Conservation (phyloP, 1,139 yeast genomes). For the Pichia sp. region DNA sequence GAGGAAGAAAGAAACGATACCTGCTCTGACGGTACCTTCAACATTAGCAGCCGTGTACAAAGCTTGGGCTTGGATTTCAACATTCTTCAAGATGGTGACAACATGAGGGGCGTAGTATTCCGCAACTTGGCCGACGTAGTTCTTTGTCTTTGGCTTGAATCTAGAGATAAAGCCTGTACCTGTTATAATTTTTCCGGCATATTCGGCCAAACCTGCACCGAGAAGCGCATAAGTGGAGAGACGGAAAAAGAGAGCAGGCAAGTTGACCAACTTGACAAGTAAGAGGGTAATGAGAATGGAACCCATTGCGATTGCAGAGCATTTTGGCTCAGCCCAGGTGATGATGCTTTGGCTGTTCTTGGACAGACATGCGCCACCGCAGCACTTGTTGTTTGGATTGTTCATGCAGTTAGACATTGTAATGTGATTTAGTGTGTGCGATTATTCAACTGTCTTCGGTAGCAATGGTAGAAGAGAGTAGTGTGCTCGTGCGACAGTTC, state of each 20-base stretch:
- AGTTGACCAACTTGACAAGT: slow-evolving; percentile 61
- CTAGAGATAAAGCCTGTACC: slow-evolving; percentile 69
- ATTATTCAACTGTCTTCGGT: too few relatives aligned
- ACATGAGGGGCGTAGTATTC: slow-evolving; percentile 37
- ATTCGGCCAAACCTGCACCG: slow-evolving; percentile 63
- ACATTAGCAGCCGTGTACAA: slow-evolving; percentile 61
- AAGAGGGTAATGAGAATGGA: slow-evolving; percentile 52
- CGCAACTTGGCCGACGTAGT: slow-evolving; percentile 33
- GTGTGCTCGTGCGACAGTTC: too few relatives aligned
- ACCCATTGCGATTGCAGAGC: slow-evolving; percentile 74
- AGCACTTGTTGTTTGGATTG: slow-evolving; percentile 15
- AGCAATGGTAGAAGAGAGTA: too few relatives aligned
- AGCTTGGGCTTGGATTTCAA: slow-evolving; percentile 49
- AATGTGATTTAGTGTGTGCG: too few relatives aligned
- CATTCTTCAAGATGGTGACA: slow-evolving; percentile 35
- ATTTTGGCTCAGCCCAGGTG: slow-evolving; percentile 78
- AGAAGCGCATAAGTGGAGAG: slow-evolving; percentile 36
- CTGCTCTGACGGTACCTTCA: slow-evolving; percentile 66
- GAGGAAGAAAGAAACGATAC: slow-evolving; percentile 54
- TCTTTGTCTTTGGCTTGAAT: slow-evolving; percentile 40
- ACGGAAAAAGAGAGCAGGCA: slow-evolving; percentile 62
- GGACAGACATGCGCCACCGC: slow-evolving; percentile 24
- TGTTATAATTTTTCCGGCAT: slow-evolving; percentile 54
- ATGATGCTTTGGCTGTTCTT: slow-evolving; percentile 33
- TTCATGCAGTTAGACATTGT: slow-evolving; percentile 11